These are phyloP conservation scores for Paramarasmius palmivorus DNA, from an alignment of 1,284 basidiomycete genomes.

Conservation along the genomic window DNA sequence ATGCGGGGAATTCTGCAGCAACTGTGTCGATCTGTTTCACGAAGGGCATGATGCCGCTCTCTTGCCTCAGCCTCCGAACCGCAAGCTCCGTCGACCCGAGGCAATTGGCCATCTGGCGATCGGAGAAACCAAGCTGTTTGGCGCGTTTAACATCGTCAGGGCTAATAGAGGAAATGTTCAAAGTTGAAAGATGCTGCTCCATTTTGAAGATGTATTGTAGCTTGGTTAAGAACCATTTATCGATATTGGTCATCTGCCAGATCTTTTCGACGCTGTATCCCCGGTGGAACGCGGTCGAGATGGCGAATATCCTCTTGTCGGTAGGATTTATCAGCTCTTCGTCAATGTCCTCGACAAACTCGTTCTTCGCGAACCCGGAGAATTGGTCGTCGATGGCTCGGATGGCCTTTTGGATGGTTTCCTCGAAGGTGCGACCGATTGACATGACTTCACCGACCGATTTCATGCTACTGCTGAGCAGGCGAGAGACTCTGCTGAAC, in stretches of 20 bases:
- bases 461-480: constrained; percentile 96
- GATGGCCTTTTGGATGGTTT: constrained; percentile 98
- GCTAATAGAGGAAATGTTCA: constrained; percentile 71
- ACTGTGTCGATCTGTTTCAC: constrained; percentile 99
- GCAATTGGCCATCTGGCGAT: constrained; percentile 83
- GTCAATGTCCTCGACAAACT: constrained; percentile 81
- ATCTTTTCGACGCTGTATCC: constrained; percentile 96
- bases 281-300: constrained; percentile 84
- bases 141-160: constrained; percentile 74
- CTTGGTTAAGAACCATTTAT: constrained; percentile 96
- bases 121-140: constrained; percentile 97
- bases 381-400: constrained; percentile 95
- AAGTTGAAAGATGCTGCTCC: constrained; percentile 65
- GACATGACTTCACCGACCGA: constrained; percentile 99
- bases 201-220: constrained; percentile 83
- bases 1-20: constrained; percentile 97
- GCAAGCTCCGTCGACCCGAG: constrained; percentile 89
- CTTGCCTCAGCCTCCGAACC: constrained; percentile 84
- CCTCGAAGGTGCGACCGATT: constrained; percentile 97
- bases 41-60: constrained; percentile 83
- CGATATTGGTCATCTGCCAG: constrained; percentile 96
- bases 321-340: constrained; percentile 88
- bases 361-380: constrained; percentile 90
- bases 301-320: constrained; percentile 91
- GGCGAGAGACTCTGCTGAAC: constrained; percentile 88